Evolutionary conservation across 352 stramenopile genomes (phyloP).

Genomic region (Blastocystis sp.): DNA sequence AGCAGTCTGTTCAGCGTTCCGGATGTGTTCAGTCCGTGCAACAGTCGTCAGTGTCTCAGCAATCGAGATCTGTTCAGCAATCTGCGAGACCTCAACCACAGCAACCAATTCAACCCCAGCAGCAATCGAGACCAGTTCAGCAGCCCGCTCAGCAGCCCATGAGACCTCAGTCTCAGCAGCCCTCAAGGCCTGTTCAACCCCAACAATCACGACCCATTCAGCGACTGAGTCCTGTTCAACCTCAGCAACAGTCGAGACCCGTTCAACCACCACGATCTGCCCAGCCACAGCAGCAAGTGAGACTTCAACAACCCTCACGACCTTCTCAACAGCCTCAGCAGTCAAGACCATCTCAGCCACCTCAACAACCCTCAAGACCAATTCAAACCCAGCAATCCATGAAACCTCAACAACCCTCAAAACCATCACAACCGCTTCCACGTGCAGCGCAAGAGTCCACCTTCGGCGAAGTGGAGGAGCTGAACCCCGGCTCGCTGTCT

Average conservation of each 20-base stretch:
- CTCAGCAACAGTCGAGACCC: not conserved
- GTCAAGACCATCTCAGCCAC: not conserved
- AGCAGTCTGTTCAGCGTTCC: not conserved
- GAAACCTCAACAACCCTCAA: not conserved
- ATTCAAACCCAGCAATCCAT: not conserved
- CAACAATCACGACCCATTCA: constrained; percentile 6
- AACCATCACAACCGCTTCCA: too few relatives aligned
- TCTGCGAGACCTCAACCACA: not conserved
- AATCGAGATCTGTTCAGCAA: constrained; percentile 12
- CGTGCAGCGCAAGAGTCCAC: too few relatives aligned
- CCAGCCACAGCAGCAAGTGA: not conserved
- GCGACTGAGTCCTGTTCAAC: not conserved
- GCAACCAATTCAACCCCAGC: constrained; percentile 26
- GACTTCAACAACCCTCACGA: not conserved
- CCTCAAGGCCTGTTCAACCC: constrained; percentile 2
- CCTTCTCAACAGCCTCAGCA: not conserved
- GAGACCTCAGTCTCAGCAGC: constrained; percentile 2
- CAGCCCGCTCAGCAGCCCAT: constrained; percentile 37
- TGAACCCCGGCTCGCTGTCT: constrained; percentile 38
- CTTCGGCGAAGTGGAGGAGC: constrained; percentile 16
- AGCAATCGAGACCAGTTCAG: not conserved
- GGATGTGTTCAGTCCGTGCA: constrained; percentile 25
- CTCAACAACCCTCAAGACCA: not conserved
- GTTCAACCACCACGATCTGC: not conserved
- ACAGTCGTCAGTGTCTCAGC: not conserved